phyloP scores from a whole-genome alignment of 192 early-diverging fungal genomes.

The Rhizophlyctis rosea region DNA sequence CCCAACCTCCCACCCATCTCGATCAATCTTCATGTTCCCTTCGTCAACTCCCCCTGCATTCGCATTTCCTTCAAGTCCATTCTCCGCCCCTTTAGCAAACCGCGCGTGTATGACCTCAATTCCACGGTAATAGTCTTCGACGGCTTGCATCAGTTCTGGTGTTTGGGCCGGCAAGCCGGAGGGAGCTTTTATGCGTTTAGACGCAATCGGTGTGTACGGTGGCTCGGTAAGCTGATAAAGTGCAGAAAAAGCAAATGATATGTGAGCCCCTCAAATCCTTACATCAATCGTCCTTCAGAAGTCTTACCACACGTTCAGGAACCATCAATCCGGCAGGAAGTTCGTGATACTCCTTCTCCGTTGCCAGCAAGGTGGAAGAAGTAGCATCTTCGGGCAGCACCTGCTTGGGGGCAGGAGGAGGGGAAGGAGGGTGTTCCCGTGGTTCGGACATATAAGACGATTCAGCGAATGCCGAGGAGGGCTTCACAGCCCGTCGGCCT shows the following conservation, averaged over 20 bases:
- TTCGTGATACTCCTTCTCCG: slow-evolving; percentile 2
- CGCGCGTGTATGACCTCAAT: not conserved
- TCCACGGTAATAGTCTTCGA: slow-evolving; percentile 7
- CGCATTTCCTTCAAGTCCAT: not conserved
- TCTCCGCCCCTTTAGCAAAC: not conserved
- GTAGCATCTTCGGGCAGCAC: no score
- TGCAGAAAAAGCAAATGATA: no score
- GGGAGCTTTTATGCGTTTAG: not conserved
- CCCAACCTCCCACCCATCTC: slow-evolving; percentile 21
- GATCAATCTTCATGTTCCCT: not conserved
- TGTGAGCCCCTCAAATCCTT: no score
- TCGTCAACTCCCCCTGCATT: not conserved
- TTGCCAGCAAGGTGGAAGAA: no score
- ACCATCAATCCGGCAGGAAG: slow-evolving; percentile 16
- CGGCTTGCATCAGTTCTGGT: not conserved
- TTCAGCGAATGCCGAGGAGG: no score
- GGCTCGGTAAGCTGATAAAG: not conserved
- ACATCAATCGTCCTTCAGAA: no score
- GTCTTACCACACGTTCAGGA: slow-evolving; percentile 4
- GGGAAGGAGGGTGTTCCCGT: no score
- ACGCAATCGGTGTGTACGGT: slow-evolving; percentile 3
- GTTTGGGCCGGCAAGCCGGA: slow-evolving; percentile 8
- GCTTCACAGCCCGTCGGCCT: no score
- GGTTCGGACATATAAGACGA: no score
- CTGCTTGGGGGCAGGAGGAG: no score